Base-by-base conservation (phyloP, 768 basidiomycete genomes). In the Termitomyces eurrhizus region DNA sequence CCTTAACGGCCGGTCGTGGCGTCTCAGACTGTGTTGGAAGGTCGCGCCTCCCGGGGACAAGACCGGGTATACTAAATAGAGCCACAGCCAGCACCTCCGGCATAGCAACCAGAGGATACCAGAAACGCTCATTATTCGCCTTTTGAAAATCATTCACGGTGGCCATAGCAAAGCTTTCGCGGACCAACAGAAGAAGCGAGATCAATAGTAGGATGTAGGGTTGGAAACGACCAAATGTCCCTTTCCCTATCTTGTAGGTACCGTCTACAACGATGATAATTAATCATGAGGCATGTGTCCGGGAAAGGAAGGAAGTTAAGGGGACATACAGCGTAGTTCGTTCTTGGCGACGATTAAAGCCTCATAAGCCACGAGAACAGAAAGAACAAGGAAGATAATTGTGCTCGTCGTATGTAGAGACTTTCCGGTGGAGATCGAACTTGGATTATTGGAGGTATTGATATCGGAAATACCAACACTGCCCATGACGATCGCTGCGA, bases 101-200 rank as follows among this genome's bases (percentile, higher is more conserved):
- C 21, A 68, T 35, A 1, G 63, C 70, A n/a, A 67, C 50, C 9
- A 72, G 54, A 14, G 69, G 68, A 59, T 72, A 70, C 70, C 69
- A 69, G n/a, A 64, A 62, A 24, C 62, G 60, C 44, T 72, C 70
- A n/a, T 66, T 64, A 52, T 63, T 67, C 33, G 55, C 55, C 21
- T 52, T 64, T 7, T 33, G n/a, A 0, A 51, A 24, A 45, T 66
- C 60, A 29, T 61, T 59, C 24, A 65, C 64, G 3, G 69, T 68
- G 2, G 66, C 68, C 21, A 63, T 63, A 32, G 62, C 58, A 36
- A 68, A 70, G 1, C 54, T 54, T 46, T 69, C 64, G 35, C 70
- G 65, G 24, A 70, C 24, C 13, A 73, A 57, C 14, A 73, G 58
- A 18, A 71, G 65, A 16, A 62, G 14, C 2, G 69, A 57, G 14